Evolutionary conservation across 2,329 filamentous ascomycete species (phyloP).

Genomic region (Hypomyces perniciosus): DNA sequence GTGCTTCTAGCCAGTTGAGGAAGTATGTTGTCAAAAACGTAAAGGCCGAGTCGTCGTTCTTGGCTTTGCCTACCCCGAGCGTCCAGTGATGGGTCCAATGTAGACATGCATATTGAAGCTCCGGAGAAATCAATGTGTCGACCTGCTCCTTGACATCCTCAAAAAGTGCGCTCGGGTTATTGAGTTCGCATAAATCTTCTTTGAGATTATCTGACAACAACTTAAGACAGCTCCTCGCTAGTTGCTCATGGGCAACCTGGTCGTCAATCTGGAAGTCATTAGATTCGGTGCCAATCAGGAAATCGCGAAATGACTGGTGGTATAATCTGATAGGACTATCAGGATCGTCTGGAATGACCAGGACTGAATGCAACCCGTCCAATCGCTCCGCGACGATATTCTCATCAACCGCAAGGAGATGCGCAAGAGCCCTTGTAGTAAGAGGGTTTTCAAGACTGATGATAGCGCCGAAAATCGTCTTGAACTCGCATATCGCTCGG

Average conservation of each 20-base stretch:
- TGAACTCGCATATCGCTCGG: slow-evolving; percentile 19
- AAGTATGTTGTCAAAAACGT: too few species aligned
- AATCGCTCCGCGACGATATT: slow-evolving; percentile 17
- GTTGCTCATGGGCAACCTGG: background rate
- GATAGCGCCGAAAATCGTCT: slow-evolving; percentile 26
- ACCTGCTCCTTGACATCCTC: background rate
- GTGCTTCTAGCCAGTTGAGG: too few species aligned
- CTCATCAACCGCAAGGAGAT: slow-evolving; percentile 19
- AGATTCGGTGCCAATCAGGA: slow-evolving; percentile 18
- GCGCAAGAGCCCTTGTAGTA: slow-evolving; percentile 19
- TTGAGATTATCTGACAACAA: slow-evolving; percentile 23
- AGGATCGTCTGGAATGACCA: slow-evolving; percentile 22
- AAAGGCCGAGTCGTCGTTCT: slow-evolving; percentile 15
- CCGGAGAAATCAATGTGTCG: slow-evolving; percentile 7
- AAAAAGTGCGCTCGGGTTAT: background rate
- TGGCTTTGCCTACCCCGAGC: slow-evolving; percentile 20
- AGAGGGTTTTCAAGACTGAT: slow-evolving; percentile 25
- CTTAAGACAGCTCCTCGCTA: slow-evolving; percentile 4
- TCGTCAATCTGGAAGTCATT: slow-evolving; percentile 12
- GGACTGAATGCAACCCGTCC: slow-evolving; percentile 28
- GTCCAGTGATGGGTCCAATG: slow-evolving; percentile 31
- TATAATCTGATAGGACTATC: slow-evolving; percentile 23
- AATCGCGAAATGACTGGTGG: slow-evolving; percentile 34
- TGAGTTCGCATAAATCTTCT: slow-evolving; percentile 14
- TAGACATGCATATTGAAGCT: slow-evolving; percentile 32